Base-by-base conservation (phyloP, 1,139 yeast genomes). In the Chernovozyma aurita region DNA sequence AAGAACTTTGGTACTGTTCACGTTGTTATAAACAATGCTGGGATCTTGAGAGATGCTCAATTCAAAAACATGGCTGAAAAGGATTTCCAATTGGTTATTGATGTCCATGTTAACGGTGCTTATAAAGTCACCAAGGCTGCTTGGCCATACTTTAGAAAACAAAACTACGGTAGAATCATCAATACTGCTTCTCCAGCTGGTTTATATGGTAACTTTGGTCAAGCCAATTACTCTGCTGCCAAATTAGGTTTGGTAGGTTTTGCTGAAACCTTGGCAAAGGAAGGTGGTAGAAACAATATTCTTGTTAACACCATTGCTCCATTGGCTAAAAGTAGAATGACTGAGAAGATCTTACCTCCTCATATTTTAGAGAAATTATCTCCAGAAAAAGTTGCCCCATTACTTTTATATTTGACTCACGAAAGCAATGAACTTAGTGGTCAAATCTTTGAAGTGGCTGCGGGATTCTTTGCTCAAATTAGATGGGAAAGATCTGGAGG, bases 181-280 rank as follows among this genome's bases (percentile, higher is more conserved):
- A 90, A 87, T 71, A 90, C 97, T 16, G 80, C 95, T 31, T 88
- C 97, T 5, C 97, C 97, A 20, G 97, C 97, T 33, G 97, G 97
- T 27, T 72, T 92, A 47, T 92, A 85, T 59, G 98, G 98, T 48
- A 88, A 88, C 68, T 92, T 88, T 64, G 98, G 98, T 38, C 98
- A 92, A 64, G 79, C 96, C 33, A 92, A 92, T 68, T 92, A 92
- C 65, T 80, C 96, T 2, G 94, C 96, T 30, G 97, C 97, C 31
- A 92, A 92, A 64, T 68, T 85, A 45, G 97, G 87, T 18, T 70
- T 88, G 40, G 85, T 90, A 42, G 97, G 97, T 16, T 80, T 92
- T 53, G 84, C 95, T 34, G 96, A 92, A 64, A 87, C 97, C 22
- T 75, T 90, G 51, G 95, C 97, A 29, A 88, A 87, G 65, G 98